These are phyloP conservation scores for Insectozyma bohioensis DNA, from an alignment of 1,139 yeast genomes.

Conservation along the genomic window DNA sequence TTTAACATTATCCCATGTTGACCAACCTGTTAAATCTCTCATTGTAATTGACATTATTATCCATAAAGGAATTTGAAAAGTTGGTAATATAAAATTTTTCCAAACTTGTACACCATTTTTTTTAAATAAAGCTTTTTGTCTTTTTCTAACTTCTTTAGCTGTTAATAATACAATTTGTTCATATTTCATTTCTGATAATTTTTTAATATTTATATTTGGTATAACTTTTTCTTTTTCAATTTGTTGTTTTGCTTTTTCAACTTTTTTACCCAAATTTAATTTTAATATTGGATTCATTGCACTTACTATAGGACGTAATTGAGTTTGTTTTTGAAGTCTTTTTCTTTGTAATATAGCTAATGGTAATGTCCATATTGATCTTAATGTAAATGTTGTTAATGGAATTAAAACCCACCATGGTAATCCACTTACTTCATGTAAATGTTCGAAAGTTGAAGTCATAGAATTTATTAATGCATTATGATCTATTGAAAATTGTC, in stretches of 20 bases:
- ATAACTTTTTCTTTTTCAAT: conserved; percentile 8
- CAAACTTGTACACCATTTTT: conserved; percentile 71
- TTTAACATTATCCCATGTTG: conserved; percentile 46
- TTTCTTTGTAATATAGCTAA: conserved; percentile 70
- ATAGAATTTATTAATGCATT: conserved; percentile 27
- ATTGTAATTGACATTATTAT: conserved; percentile 72
- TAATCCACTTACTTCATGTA: conserved; percentile 58
- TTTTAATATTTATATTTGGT: conserved; percentile 19
- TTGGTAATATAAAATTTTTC: conserved; percentile 74
- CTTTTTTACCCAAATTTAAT: conserved; percentile 66
- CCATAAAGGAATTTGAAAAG: conserved; percentile 89
- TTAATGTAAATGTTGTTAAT: conserved; percentile 60
- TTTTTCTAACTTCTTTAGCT: conserved; percentile 71
- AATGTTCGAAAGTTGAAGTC: conserved; percentile 44
- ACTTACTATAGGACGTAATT: conserved; percentile 62
- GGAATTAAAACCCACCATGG: conserved; percentile 91
- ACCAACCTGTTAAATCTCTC: conserved; percentile 76
- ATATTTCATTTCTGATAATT: conserved; percentile 56
- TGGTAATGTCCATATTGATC: conserved; percentile 73
- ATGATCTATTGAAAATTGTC: conserved; percentile 14
- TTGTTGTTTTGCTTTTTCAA: conserved; percentile 29
- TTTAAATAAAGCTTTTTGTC: conserved; percentile 69
- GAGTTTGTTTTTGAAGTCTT: conserved; percentile 68
- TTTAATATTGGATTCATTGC: conserved; percentile 78
- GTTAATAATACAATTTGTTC: conserved; percentile 76